Percentiles rank a stretch among this genome's conserved stretches.
phyloP scores from a whole-genome alignment of 371 early-diverging fungal genomes.

The Syncephalastrum monosporum region DNA sequence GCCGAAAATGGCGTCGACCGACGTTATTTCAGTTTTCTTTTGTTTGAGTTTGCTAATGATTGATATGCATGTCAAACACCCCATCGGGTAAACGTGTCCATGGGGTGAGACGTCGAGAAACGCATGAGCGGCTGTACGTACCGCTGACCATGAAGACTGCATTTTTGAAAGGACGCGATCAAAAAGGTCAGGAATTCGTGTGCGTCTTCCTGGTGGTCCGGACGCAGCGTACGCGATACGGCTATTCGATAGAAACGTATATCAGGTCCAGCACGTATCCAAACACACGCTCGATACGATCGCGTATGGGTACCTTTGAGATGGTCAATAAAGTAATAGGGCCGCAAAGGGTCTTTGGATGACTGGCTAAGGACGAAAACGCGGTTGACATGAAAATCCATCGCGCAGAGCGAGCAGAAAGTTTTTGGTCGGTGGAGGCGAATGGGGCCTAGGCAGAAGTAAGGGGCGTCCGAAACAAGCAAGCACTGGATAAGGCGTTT shows the following conservation, averaged over 20 bases:
- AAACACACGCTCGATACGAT: too few species aligned
- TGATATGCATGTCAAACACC: not conserved
- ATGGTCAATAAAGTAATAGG: too few species aligned
- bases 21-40: conserved; percentile 70
- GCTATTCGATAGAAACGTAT: too few species aligned
- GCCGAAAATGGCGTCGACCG: conserved; percentile 79
- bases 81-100: too few species aligned
- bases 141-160: conserved; percentile 20
- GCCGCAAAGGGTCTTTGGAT: too few species aligned
- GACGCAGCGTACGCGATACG: conserved; percentile 52
- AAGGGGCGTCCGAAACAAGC: too few species aligned
- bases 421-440: too few species aligned
- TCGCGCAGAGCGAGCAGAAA: conserved; percentile 64
- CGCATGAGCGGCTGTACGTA: conserved; percentile 1
- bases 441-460: too few species aligned
- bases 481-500: too few species aligned
- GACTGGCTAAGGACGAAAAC: conserved; percentile 29
- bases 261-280: too few species aligned
- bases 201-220: conserved; percentile 88
- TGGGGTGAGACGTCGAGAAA: not conserved
- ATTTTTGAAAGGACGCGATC: conserved; percentile 53
- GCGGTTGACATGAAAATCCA: conserved; percentile 53
- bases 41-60: conserved; percentile 57
- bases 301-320: too few species aligned
- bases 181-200: conserved; percentile 86